These are phyloP conservation scores for Cymbopogon flexuosus DNA, from an alignment of 202 grass and related monocot species.

Conservation along the genomic window DNA sequence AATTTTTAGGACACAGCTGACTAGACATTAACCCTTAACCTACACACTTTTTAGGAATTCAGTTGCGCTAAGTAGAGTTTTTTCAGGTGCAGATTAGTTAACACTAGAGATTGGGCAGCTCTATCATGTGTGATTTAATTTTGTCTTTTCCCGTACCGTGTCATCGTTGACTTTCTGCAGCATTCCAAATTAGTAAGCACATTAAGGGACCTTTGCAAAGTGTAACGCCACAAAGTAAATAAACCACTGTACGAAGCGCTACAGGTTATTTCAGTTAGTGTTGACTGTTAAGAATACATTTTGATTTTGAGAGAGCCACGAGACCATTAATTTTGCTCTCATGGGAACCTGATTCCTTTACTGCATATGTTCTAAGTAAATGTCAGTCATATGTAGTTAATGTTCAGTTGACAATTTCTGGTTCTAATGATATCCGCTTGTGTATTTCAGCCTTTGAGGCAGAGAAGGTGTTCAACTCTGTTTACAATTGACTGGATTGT, in stretches of 20 bases:
- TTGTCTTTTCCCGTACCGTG: background rate
- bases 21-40: background rate
- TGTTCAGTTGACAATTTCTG: background rate
- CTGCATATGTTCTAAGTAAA: background rate
- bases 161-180: background rate
- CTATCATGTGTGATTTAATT: slow-evolving; percentile 7
- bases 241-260: background rate
- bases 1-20: background rate
- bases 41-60: background rate
- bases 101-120: background rate
- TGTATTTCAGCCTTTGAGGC: slow-evolving; percentile 31
- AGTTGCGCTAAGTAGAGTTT: background rate
- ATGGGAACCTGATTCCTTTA: background rate
- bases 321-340: background rate
- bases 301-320: background rate
- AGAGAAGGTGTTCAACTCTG: slow-evolving; percentile 19
- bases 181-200: background rate
- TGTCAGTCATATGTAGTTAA: background rate
- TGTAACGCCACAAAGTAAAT: background rate
- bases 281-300: background rate
- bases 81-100: background rate
- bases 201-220: background rate
- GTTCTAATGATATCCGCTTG: slow-evolving; percentile 9
- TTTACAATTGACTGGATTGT: slow-evolving; percentile 13
- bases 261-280: background rate